Evolutionary conservation across 148 eudicot genomes (phyloP).

Genomic region (Gaultheria prostrata): DNA sequence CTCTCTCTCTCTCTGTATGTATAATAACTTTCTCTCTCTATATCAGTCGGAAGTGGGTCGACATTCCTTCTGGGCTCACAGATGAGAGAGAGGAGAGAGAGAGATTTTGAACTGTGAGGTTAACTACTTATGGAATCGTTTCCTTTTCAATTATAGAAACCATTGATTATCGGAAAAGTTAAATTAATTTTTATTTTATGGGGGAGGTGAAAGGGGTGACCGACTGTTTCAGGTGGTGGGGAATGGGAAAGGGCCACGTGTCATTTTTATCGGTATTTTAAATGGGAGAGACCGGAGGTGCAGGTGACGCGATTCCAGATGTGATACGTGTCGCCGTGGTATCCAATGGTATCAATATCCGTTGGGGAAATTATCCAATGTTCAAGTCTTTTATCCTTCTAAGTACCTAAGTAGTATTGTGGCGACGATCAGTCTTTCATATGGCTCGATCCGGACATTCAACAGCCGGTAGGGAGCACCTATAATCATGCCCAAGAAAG

Average conservation of each 20-base stretch:
- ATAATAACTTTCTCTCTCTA: neutral
- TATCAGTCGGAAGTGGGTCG: neutral
- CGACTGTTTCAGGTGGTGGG: neutral
- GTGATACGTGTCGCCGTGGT: neutral
- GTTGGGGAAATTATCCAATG: too few species aligned
- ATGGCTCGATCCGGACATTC: too few species aligned
- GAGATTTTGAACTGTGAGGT: neutral
- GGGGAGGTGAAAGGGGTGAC: neutral
- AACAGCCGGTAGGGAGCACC: too few species aligned
- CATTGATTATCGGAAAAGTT: neutral
- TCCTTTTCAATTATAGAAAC: neutral
- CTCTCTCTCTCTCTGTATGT: neutral
- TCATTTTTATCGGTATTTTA: neutral
- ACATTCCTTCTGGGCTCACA: neutral
- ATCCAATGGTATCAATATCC: neutral
- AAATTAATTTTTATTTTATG: neutral
- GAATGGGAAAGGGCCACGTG: neutral
- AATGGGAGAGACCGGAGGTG: neutral
- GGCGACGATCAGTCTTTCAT: too few species aligned
- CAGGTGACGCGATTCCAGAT: neutral
- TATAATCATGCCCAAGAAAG: too few species aligned
- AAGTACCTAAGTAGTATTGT: too few species aligned
- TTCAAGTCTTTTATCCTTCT: too few species aligned
- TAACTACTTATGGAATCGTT: neutral
- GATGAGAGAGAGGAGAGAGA: slow-evolving; percentile 10